Conservation (phyloP, 2,329 filamentous ascomycete genomes). For the Lachnellula suecica region DNA sequence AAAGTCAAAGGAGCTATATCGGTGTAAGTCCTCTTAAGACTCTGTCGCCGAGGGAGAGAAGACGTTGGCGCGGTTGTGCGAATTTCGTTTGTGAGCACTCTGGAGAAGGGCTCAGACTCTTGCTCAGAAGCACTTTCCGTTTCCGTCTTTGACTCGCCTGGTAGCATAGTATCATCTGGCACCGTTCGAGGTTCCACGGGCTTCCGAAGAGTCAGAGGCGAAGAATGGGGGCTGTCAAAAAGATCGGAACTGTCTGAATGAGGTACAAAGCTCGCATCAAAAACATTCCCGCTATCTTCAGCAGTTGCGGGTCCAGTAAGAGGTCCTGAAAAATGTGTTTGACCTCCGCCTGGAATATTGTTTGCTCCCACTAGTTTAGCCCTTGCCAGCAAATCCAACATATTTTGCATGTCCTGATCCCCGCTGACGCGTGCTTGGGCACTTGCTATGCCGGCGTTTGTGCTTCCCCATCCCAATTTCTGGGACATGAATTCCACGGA, state of each 20-base stretch:
- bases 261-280: slow-evolving; percentile 76
- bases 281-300: slow-evolving; percentile 70
- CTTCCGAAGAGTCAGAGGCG: slow-evolving; percentile 22
- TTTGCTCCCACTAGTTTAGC: slow-evolving; percentile 76
- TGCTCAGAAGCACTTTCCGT: slow-evolving; percentile 21
- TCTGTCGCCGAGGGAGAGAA: slow-evolving; percentile 61
- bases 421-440: slow-evolving; percentile 81
- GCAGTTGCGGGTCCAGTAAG: slow-evolving; percentile 77
- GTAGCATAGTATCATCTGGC: slow-evolving; percentile 14
- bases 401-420: slow-evolving; percentile 83
- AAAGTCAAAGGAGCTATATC: slow-evolving; percentile 74
- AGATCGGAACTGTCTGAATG: slow-evolving; percentile 51
- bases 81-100: slow-evolving; percentile 57
- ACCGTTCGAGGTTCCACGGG: slow-evolving; percentile 7
- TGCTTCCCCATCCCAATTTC: slow-evolving; percentile 73
- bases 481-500: slow-evolving; percentile 94
- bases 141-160: slow-evolving; percentile 20
- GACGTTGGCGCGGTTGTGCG: slow-evolving; percentile 51
- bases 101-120: slow-evolving; percentile 49
- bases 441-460: slow-evolving; percentile 73
- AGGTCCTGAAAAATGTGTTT: slow-evolving; percentile 55
- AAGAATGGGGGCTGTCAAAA: slow-evolving; percentile 26
- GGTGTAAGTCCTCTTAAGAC: slow-evolving; percentile 83
- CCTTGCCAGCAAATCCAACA: slow-evolving; percentile 83
- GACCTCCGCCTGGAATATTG: slow-evolving; percentile 50